Conservation (phyloP, 2,329 filamentous ascomycete genomes). For the Capronia americana region DNA sequence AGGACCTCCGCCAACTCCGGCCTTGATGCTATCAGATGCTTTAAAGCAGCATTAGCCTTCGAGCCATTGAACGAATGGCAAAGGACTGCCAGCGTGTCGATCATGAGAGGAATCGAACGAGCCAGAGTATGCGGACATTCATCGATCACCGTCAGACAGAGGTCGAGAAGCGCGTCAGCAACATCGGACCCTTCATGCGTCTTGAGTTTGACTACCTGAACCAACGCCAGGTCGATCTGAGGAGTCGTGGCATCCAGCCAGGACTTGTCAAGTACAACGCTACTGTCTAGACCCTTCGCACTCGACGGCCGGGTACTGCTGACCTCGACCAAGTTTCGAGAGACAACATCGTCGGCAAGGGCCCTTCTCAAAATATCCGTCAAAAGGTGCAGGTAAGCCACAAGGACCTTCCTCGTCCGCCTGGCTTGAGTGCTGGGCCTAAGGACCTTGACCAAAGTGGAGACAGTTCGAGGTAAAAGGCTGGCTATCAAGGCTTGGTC, state of each 20-base stretch:
- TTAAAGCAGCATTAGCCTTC: constrained; percentile 54
- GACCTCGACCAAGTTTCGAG: constrained; percentile 3
- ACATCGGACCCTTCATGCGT: constrained; percentile 74
- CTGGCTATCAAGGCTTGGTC: constrained; percentile 78
- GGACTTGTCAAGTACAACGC: constrained; percentile 51
- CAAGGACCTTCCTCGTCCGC: constrained; percentile 68
- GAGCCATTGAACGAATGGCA: constrained; percentile 58
- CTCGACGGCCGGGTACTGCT: constrained; percentile 10
- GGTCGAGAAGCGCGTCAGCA: constrained; percentile 66
- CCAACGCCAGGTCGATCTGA: constrained; percentile 83
- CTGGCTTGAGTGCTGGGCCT: constrained; percentile 70
- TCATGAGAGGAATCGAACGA: constrained; percentile 72
- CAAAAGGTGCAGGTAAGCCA: constrained; percentile 66
- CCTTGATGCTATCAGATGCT: constrained; percentile 68
- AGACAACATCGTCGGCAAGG: constrained; percentile 54
- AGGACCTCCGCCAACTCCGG: constrained; percentile 67
- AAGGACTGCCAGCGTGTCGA: constrained; percentile 81
- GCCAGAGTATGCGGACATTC: constrained; percentile 76
- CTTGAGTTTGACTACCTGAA: constrained; percentile 76
- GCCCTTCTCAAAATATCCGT: constrained; percentile 53
- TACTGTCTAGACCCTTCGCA: constrained; percentile 44
- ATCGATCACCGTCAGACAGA: constrained; percentile 78
- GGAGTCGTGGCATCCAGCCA: constrained; percentile 83
- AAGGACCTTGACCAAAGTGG: constrained; percentile 76
- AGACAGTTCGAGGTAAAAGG: constrained; percentile 87